phyloP scores from a whole-genome alignment of 208 protist genomes.

The Trichomonas vaginalis region DNA sequence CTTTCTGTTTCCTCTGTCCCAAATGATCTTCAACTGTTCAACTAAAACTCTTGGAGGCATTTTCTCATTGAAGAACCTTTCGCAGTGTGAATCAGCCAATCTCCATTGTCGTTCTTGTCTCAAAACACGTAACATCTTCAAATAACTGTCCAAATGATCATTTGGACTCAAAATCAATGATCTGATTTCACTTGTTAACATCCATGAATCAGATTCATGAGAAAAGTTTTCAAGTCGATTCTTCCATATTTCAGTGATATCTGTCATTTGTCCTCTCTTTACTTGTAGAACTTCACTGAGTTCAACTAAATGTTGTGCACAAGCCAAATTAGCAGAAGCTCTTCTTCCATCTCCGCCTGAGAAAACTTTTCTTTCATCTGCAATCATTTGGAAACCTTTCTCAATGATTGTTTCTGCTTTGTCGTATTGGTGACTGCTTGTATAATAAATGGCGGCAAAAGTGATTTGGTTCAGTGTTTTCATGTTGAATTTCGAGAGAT shows the following conservation, averaged over 20 bases:
- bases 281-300: not conserved
- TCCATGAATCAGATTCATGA: not conserved
- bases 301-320: not conserved
- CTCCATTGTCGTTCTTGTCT: not conserved
- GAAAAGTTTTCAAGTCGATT: not conserved
- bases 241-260: not conserved
- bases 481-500: not conserved
- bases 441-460: not conserved
- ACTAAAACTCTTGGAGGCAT: not conserved
- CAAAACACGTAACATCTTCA: not conserved
- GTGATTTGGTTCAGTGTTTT: not conserved
- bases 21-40: not conserved
- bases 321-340: not conserved
- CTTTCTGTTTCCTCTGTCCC: not conserved
- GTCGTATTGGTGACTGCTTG: not conserved
- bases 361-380: not conserved
- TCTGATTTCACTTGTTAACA: not conserved
- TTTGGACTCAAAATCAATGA: not conserved
- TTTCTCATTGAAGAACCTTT: not conserved
- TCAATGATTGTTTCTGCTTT: not conserved
- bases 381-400: not conserved
- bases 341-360: not conserved
- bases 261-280: not conserved
- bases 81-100: not conserved
- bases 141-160: not conserved